Percentiles rank a stretch among this genome's conserved stretches.
Conservation (phyloP, 192 early-diverging fungal species). For the Linnemannia elongata region DNA sequence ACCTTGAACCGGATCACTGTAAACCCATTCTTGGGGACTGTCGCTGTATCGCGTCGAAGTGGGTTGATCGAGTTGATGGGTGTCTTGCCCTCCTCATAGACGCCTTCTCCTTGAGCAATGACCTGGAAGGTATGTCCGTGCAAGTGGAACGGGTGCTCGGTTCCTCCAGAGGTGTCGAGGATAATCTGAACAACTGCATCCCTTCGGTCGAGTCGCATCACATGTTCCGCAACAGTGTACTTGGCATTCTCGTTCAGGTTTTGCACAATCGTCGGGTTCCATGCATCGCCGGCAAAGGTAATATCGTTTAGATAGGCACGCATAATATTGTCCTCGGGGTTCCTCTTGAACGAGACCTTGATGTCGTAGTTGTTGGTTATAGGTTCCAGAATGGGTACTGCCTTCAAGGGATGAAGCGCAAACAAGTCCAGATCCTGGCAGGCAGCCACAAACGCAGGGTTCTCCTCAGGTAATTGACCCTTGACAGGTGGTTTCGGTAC, state of each 20-base stretch:
- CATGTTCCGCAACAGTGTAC: constrained; percentile 26
- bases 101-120: constrained; percentile 54
- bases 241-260: constrained; percentile 37
- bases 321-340: constrained; percentile 18
- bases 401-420: constrained; percentile 36
- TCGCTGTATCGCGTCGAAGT: constrained; percentile 56
- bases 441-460: constrained; percentile 38
- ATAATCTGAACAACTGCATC: constrained; percentile 50
- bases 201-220: constrained; percentile 34
- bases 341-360: constrained; percentile 30
- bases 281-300: constrained; percentile 26
- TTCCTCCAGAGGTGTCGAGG: constrained; percentile 24
- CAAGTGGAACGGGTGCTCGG: constrained; percentile 59
- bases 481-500: constrained; percentile 9
- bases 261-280: constrained; percentile 51
- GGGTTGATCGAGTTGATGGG: constrained; percentile 49
- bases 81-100: constrained; percentile 46
- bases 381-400: constrained; percentile 37
- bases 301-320: constrained; percentile 28
- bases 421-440: constrained; percentile 48
- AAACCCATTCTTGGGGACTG: constrained; percentile 50
- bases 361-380: constrained; percentile 34
- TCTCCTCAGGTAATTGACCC: background rate
- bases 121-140: constrained; percentile 65
- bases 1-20: constrained; percentile 58